Evolutionary conservation across 129 eudicot species (phyloP), one percentile per base, ranked within the genome.

Genomic region (Escallonia herrerae): DNA sequence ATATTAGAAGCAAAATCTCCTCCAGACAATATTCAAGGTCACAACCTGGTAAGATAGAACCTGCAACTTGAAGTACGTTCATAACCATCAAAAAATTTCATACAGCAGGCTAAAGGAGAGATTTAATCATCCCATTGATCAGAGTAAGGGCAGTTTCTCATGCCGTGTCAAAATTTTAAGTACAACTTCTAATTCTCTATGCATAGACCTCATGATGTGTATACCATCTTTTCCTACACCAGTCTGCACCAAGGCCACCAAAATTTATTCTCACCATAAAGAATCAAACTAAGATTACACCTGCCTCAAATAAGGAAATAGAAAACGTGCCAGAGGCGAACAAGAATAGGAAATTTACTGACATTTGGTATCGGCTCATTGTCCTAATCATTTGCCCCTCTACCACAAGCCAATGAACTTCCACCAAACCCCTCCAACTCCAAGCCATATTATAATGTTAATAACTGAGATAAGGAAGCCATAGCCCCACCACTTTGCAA

Each of bases 341-440:
- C 56, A 48, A 70, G 60, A 55, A 52, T 44, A 54, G 33, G 33
- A 22, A 22, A 22, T 22, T 22, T 22, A 22, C 33, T 22, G 33
- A 22, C 33, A 63, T 67, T 72, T 74, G 64, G 65, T 63, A 76
- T 72, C 67, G 57, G 66, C 75, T 58, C 70, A 73, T 22, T 22
- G 33, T 22, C 33, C 33, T 22, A 22, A 22, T 1, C 33, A 22
- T 60, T 41, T 7, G 5, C 42, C 15, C 40, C 7, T 71, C 86
- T 84, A 93, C 90, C 91, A 93, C 80, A 93, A 80, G 58, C 99
- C 99, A 7, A 93, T 76, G 77, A 75, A 73, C 84, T 93, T 93
- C 99, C 99, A 93, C 99, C 99, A 93, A 64, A 82, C 74, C n/a
- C 99, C 96, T 67, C 99, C 99, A 61, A 88, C 93, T 65, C 99